A percentile compares a stretch with the other conserved stretches of the same genome.
Conservation (phyloP, 2,329 filamentous ascomycete species). For the Cercospora brassicicola region DNA sequence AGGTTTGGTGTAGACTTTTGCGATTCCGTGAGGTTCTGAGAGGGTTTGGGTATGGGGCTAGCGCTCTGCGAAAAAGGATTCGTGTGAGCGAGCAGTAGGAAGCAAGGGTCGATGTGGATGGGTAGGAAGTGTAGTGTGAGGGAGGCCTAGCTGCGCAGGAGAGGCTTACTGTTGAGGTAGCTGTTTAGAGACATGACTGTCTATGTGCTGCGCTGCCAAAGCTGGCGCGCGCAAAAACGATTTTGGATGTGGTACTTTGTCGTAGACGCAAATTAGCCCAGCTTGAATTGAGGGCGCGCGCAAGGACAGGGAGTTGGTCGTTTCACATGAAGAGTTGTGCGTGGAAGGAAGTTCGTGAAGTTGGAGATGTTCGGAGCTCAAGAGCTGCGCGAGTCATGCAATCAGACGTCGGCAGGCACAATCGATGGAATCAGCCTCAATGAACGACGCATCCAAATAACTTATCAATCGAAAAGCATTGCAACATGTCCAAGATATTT, state of each 20-base stretch:
- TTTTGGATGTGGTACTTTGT: background rate
- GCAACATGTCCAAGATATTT: background rate
- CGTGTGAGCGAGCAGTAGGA: background rate
- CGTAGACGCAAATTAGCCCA: background rate
- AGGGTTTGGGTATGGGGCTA: background rate
- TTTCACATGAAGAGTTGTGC: background rate
- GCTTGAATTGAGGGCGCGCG: conserved; percentile 3
- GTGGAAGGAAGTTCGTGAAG: background rate
- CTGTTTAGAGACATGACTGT: conserved; percentile 26
- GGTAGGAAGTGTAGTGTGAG: background rate
- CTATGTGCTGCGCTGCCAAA: background rate
- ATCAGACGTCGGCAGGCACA: background rate
- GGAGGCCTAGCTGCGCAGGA: background rate
- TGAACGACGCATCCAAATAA: background rate
- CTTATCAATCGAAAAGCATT: background rate
- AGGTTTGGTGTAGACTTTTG: background rate
- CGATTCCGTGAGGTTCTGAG: background rate
- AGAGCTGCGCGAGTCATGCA: background rate
- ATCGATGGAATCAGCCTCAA: background rate
- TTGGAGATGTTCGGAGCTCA: background rate
- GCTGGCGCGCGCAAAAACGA: background rate
- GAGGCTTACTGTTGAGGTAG: conserved; percentile 30
- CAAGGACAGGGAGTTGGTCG: background rate
- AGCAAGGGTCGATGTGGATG: background rate
- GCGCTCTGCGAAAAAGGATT: conserved; percentile 18